Evolutionary conservation across 257 asterid genomes (phyloP).

Genomic region (Fraxinus excelsior): DNA sequence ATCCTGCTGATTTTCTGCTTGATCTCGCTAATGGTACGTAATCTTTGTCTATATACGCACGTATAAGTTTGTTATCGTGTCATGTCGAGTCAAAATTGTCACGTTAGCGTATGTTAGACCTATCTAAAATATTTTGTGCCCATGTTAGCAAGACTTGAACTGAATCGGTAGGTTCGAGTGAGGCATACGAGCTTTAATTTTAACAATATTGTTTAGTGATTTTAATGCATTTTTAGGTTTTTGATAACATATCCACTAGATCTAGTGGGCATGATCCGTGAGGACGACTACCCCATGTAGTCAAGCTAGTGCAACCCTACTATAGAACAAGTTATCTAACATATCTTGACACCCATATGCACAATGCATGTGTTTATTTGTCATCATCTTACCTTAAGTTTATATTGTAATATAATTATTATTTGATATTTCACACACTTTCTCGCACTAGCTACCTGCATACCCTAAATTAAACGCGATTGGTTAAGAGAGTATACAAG

Average conservation of each 20-base stretch:
- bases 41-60: neutral
- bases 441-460: too few relatives aligned
- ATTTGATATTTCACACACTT: too few relatives aligned
- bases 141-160: neutral
- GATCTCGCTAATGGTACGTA: conserved; percentile 97
- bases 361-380: too few relatives aligned
- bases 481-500: neutral
- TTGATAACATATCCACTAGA: too few relatives aligned
- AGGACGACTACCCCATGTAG: too few relatives aligned
- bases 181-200: neutral
- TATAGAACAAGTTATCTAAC: neutral
- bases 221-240: neutral
- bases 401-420: too few relatives aligned
- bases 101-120: too few relatives aligned
- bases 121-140: too few relatives aligned
- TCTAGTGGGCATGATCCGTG: too few relatives aligned
- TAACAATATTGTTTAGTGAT: too few relatives aligned
- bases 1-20: conserved; percentile 97
- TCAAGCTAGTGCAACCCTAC: neutral
- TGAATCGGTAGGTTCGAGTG: neutral
- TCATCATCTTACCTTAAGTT: neutral
- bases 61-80: neutral
- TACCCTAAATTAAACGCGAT: neutral
- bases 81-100: neutral
- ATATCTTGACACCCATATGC: neutral